A percentile compares a stretch with the other conserved stretches of the same genome.
These are phyloP conservation scores for Oropetium thomaeum DNA, from an alignment of 176 grass and related monocot genomes.

Conservation along the genomic window DNA sequence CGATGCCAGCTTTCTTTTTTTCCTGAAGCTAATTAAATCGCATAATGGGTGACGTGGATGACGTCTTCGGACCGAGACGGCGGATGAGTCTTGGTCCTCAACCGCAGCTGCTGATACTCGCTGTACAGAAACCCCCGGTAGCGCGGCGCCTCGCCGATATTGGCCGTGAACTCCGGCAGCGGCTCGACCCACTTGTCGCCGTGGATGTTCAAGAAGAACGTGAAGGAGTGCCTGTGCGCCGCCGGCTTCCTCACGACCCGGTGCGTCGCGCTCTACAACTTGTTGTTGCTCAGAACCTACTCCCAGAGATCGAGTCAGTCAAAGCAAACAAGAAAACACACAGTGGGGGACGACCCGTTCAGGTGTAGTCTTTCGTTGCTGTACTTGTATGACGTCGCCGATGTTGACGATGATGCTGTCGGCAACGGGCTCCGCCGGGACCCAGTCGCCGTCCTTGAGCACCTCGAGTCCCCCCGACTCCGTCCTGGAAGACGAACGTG, in stretches of 20 bases:
- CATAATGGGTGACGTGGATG: constrained; percentile 25
- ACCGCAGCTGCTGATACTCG: constrained; percentile 26
- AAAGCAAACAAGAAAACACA: no score
- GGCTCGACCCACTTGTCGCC: constrained; percentile 42
- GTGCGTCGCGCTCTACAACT: constrained; percentile 37
- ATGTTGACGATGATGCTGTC: constrained; percentile 44
- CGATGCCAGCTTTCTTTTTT: neutral
- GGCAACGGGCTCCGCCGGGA: constrained; percentile 28
- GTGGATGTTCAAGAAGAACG: constrained; percentile 31
- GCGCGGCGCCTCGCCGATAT: constrained; percentile 24
- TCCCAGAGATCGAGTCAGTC: no score
- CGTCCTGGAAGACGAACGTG: constrained; percentile 47
- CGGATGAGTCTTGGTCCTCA: constrained; percentile 46
- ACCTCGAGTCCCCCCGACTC: constrained; percentile 44
- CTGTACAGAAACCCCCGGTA: constrained; percentile 34
- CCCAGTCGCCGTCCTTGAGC: constrained; percentile 31
- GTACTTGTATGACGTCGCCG: constrained; percentile 35
- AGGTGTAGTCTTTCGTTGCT: no score
- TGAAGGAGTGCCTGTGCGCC: constrained; percentile 34
- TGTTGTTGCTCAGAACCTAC: constrained; percentile 34
- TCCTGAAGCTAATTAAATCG: neutral
- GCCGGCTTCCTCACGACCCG: constrained; percentile 37
- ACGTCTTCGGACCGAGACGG: constrained; percentile 20
- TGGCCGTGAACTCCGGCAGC: constrained; percentile 29
- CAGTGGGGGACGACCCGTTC: no score